phyloP scores from a whole-genome alignment of 129 eudicot genomes.

The Flaveria brownii region DNA sequence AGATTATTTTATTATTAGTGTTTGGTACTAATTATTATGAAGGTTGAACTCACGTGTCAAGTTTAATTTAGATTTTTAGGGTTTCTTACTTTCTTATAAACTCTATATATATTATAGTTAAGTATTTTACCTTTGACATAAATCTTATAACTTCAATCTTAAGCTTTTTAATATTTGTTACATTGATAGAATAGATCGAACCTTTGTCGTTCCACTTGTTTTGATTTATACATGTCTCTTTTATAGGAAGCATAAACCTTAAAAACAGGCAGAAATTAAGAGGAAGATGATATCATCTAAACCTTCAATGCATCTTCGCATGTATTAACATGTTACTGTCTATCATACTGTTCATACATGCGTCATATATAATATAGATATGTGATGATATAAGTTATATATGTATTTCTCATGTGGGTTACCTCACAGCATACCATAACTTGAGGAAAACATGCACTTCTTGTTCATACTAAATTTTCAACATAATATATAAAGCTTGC shows the following conservation, averaged over 20 bases:
- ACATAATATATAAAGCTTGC: neutral
- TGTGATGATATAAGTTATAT: neutral
- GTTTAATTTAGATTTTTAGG: too few species aligned
- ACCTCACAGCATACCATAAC: slow-evolving; percentile 25
- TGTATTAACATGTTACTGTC: too few species aligned
- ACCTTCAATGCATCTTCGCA: slow-evolving; percentile 14
- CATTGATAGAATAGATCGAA: neutral
- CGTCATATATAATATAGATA: neutral
- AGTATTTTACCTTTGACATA: too few species aligned
- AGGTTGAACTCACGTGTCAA: too few species aligned
- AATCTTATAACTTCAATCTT: neutral
- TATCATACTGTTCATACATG: neutral
- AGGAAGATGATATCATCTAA: slow-evolving; percentile 29
- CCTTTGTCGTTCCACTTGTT: neutral
- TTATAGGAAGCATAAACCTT: slow-evolving; percentile 8
- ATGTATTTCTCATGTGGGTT: slow-evolving; percentile 21
- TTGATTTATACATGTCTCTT: neutral
- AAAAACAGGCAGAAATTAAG: slow-evolving; percentile 30
- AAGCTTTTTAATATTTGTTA: neutral
- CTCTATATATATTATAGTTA: too few species aligned
- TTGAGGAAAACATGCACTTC: slow-evolving; percentile 25
- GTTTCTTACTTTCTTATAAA: too few species aligned
- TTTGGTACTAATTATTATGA: too few species aligned
- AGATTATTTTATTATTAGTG: too few species aligned
- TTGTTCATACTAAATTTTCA: neutral